Percentiles rank a stretch among this genome's conserved stretches.
Conservation (phyloP, 495 filamentous ascomycete genomes). For the Xylaria grammica region DNA sequence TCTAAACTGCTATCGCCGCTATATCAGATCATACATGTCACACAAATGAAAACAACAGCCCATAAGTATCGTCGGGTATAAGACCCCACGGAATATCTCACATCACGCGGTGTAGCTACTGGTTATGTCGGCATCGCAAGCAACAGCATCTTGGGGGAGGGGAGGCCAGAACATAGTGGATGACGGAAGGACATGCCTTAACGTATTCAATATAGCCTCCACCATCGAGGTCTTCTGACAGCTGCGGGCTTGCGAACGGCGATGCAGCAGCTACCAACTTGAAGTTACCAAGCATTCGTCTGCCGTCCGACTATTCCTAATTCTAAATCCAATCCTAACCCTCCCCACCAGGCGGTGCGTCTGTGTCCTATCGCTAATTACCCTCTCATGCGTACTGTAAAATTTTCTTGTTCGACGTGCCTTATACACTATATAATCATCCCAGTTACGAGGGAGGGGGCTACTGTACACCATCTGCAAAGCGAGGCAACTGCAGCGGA, state of each 20-base stretch:
- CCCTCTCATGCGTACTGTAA: background rate
- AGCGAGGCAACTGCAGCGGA: background rate
- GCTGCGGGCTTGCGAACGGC: slow-evolving; percentile 13
- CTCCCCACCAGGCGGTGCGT: slow-evolving; percentile 2
- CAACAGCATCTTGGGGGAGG: background rate
- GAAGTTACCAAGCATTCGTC: background rate
- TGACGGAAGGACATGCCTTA: slow-evolving; percentile 6
- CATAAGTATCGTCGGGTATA: background rate
- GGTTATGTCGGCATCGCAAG: background rate
- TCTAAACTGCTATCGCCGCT: background rate
- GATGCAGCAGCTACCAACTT: slow-evolving; percentile 8
- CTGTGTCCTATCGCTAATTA: slow-evolving; percentile 7
- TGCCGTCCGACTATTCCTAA: slow-evolving; percentile 2
- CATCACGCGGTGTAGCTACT: background rate
- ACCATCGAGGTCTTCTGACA: slow-evolving; percentile 17
- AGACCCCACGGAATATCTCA: background rate
- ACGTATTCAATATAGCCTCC: slow-evolving; percentile 18
- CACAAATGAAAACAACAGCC: background rate
- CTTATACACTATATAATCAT: background rate
- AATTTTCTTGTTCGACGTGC: background rate
- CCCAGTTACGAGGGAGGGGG: background rate
- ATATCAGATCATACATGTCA: background rate
- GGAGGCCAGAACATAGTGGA: slow-evolving; percentile 7
- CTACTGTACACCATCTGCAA: too few species aligned
- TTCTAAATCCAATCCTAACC: background rate